phyloP scores from a whole-genome alignment of 148 eudicot species.

The Cornus florida region DNA sequence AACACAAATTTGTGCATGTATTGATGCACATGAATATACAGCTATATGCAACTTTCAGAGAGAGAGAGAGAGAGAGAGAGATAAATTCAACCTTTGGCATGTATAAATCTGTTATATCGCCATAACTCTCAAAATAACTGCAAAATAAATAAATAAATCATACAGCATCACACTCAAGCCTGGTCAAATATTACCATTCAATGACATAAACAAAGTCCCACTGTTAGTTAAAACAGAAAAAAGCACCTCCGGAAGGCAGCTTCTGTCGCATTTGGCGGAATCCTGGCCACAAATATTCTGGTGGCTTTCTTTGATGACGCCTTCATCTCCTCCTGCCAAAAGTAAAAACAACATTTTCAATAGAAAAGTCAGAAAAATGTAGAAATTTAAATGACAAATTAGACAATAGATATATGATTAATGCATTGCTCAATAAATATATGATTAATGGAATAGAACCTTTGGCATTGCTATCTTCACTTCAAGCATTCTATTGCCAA shows the following conservation, averaged over 20 bases:
- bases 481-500: slow-evolving; percentile 76
- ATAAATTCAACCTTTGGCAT: slow-evolving; percentile 79
- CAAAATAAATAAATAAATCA: slow-evolving; percentile 12
- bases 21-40: neutral
- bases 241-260: slow-evolving; percentile 71
- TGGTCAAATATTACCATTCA: neutral
- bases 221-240: neutral
- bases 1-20: neutral
- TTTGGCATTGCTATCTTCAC: slow-evolving; percentile 91
- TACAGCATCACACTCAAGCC: neutral
- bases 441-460: slow-evolving; percentile 30
- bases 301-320: slow-evolving; percentile 82
- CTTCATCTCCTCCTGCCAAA: slow-evolving; percentile 68
- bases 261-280: slow-evolving; percentile 81
- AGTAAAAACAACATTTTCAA: neutral
- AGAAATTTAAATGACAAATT: neutral
- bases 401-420: too few species aligned
- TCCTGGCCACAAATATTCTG: slow-evolving; percentile 95
- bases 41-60: neutral
- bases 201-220: neutral
- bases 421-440: too few species aligned
- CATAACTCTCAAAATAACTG: slow-evolving; percentile 96
- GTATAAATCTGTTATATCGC: slow-evolving; percentile 88
- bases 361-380: neutral
- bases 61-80: slow-evolving; percentile 13